Conservation (phyloP, 495 filamentous ascomycete species). For the Penicillium samsonianum region DNA sequence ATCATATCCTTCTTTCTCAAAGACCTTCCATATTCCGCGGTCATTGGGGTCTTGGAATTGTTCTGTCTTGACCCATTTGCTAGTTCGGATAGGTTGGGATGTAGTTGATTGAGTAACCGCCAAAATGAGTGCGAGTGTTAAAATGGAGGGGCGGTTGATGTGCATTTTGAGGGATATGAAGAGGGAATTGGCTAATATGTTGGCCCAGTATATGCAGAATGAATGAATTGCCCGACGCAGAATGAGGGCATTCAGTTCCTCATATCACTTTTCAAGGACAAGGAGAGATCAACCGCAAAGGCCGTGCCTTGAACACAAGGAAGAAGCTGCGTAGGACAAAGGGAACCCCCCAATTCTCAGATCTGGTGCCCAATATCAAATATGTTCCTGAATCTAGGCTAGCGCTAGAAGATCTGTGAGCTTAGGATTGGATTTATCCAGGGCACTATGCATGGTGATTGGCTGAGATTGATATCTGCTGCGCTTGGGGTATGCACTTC, state of each 20-base stretch:
- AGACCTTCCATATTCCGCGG: constrained; percentile 12
- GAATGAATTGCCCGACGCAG: not conserved
- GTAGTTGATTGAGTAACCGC: constrained; percentile 11
- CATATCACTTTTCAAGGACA: not conserved
- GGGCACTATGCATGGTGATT: constrained; percentile 12
- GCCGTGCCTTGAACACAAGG: constrained; percentile 3
- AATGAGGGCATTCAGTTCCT: not conserved
- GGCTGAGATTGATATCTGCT: constrained; percentile 8
- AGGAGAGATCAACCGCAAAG: constrained; percentile 1
- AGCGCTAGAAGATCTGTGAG: not conserved
- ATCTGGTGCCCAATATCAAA: not conserved
- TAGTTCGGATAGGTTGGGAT: constrained; percentile 20
- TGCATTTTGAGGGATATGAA: not conserved
- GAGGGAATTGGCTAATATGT: not conserved
- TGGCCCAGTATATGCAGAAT: not conserved
- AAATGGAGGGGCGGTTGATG: not conserved
- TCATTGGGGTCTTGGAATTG: constrained; percentile 7
- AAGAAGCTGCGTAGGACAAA: not conserved
- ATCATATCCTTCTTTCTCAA: constrained; percentile 8
- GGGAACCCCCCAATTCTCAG: not conserved
- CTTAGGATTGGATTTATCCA: not conserved
- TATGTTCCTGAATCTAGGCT: constrained; percentile 2
- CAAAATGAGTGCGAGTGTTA: constrained; percentile 15
- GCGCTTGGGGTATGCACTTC: constrained; percentile 18
- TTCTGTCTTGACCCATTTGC: constrained; percentile 14